These are phyloP conservation scores for Tinospora cordifolia DNA, from an alignment of 164 flowering plant genomes.

Conservation along the genomic window DNA sequence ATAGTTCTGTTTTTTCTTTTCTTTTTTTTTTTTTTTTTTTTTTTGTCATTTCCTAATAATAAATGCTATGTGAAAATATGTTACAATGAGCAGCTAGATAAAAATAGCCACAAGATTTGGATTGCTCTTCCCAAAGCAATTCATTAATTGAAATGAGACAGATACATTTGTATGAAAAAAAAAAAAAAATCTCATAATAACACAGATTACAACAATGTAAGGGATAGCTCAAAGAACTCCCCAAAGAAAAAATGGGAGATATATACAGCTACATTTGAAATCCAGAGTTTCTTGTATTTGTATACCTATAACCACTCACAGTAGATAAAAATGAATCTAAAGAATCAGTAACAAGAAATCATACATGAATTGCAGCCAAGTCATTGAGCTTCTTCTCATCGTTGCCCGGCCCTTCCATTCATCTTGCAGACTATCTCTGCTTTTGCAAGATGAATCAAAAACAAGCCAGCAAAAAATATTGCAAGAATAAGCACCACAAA, in stretches of 20 bases:
- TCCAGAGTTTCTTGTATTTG: background rate
- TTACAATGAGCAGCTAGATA: background rate
- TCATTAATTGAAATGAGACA: background rate
- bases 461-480: constrained; percentile 42
- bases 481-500: constrained; percentile 74
- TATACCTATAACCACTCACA: background rate
- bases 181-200: background rate
- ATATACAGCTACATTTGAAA: background rate
- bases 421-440: constrained; percentile 51
- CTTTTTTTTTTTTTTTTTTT: background rate
- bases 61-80: background rate
- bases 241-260: background rate
- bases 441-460: constrained; percentile 56
- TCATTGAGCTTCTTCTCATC: background rate
- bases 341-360: constrained; percentile 7
- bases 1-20: too few species aligned
- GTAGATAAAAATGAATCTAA: constrained; percentile 3
- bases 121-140: too few species aligned
- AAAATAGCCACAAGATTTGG: background rate
- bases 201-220: background rate
- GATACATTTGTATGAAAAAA: background rate
- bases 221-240: background rate
- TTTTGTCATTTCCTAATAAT: background rate
- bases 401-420: constrained; percentile 26
- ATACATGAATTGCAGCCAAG: constrained; percentile 6